Conservation (phyloP, 805 yeast genomes). For the Scheffersomyces ergatensis region DNA sequence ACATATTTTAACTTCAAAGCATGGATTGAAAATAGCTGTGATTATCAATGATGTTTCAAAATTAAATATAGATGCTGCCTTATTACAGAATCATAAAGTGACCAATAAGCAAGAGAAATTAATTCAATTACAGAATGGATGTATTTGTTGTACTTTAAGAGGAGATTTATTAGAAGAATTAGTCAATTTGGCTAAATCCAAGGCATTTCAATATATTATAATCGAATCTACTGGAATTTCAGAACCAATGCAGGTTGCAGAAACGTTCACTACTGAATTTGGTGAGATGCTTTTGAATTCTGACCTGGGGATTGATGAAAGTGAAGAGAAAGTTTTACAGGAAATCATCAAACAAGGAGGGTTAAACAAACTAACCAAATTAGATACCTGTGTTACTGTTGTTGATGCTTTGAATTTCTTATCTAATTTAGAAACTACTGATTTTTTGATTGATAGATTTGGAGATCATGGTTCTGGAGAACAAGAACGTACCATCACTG, state of each 20-base stretch:
- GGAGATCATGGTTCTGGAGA: conserved; percentile 40
- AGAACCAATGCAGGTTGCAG: conserved; percentile 52
- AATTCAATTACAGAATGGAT: conserved; percentile 46
- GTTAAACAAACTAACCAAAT: conserved; percentile 30
- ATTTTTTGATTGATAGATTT: conserved; percentile 38
- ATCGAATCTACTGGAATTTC: conserved; percentile 48
- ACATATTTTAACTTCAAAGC: conserved; percentile 35
- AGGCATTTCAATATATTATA: conserved; percentile 39
- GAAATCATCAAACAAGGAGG: conserved; percentile 39
- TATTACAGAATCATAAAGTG: conserved; percentile 37
- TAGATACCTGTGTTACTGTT: conserved; percentile 48
- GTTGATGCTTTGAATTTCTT: conserved; percentile 42
- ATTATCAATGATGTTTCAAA: conserved; percentile 46
- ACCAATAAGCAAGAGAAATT: conserved; percentile 41
- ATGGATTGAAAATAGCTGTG: conserved; percentile 43
- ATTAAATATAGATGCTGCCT: conserved; percentile 42
- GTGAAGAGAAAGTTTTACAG: conserved; percentile 15
- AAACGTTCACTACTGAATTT: conserved; percentile 45
- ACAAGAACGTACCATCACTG: conserved; percentile 43
- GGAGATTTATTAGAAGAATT: conserved; percentile 46
- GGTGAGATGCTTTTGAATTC: conserved; percentile 28
- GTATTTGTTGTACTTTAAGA: conserved; percentile 48
- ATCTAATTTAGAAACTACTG: conserved; percentile 42
- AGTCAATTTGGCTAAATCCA: conserved; percentile 28
- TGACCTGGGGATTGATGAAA: conserved; percentile 14